Evolutionary conservation across 2,329 filamentous ascomycete species (phyloP).

Genomic region (Arthrobotrys megalospora): DNA sequence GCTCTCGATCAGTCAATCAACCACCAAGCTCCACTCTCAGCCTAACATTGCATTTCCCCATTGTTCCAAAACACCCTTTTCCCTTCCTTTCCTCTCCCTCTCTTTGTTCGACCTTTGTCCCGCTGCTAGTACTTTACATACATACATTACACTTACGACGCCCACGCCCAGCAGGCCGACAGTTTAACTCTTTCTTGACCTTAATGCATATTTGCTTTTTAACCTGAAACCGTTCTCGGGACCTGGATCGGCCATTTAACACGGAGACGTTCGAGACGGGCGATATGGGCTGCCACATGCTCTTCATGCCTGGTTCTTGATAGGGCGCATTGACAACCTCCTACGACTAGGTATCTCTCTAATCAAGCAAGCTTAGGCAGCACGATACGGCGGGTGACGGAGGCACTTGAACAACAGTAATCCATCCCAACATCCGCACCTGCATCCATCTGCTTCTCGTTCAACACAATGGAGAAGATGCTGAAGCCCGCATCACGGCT

Average conservation of each 20-base stretch:
- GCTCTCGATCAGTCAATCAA: slow-evolving; percentile 20
- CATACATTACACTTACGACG: slow-evolving; percentile 42
- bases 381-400: slow-evolving; percentile 19
- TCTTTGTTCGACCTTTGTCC: slow-evolving; percentile 43
- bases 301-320: slow-evolving; percentile 34
- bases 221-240: slow-evolving; percentile 46
- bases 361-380: slow-evolving; percentile 41
- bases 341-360: neutral
- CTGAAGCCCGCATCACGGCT: slow-evolving; percentile 8
- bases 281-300: slow-evolving; percentile 58
- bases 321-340: slow-evolving; percentile 38
- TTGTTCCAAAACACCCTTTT: slow-evolving; percentile 42
- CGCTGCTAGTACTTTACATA: slow-evolving; percentile 16
- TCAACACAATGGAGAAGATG: slow-evolving; percentile 38
- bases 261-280: slow-evolving; percentile 51
- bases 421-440: slow-evolving; percentile 30
- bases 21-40: slow-evolving; percentile 31
- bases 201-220: slow-evolving; percentile 57
- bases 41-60: slow-evolving; percentile 30
- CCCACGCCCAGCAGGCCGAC: slow-evolving; percentile 36
- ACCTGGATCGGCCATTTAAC: slow-evolving; percentile 49
- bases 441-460: slow-evolving; percentile 3
- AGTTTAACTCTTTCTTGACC: slow-evolving; percentile 33
- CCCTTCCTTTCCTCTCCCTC: slow-evolving; percentile 19
- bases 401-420: slow-evolving; percentile 7